A percentile compares a stretch with the other conserved stretches of the same genome.
Conservation (phyloP, 257 asterid genomes). For the Parsonsia alboflavescens region DNA sequence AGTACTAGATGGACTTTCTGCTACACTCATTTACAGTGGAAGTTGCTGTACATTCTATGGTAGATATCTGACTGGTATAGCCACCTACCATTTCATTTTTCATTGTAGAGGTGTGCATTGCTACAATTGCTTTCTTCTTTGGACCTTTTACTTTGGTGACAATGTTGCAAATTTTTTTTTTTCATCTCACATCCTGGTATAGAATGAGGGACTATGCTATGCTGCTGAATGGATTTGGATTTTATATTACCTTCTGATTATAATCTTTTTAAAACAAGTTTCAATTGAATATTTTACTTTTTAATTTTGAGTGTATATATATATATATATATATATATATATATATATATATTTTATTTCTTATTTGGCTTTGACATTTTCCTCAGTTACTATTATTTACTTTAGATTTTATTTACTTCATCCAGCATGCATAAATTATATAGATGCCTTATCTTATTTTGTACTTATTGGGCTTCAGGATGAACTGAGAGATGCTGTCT, state of each 20-base stretch:
- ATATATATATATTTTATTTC: too few relatives aligned
- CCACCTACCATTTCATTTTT: not conserved
- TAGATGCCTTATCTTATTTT: not conserved
- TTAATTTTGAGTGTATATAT: too few relatives aligned
- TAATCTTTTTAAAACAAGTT: too few relatives aligned
- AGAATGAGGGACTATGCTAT: not conserved
- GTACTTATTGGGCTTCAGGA: constrained; percentile 24
- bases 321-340: too few relatives aligned
- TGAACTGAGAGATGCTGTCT: constrained; percentile 39
- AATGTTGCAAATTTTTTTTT: not conserved
- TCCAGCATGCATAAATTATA: not conserved
- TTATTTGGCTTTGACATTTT: not conserved
- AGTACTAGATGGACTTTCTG: not conserved
- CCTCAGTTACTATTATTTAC: not conserved
- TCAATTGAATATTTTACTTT: not conserved
- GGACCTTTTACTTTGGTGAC: not conserved
- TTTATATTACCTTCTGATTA: not conserved
- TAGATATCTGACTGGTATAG: not conserved
- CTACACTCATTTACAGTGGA: not conserved
- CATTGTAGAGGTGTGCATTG: not conserved
- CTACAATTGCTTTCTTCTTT: not conserved
- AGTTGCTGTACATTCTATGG: not conserved
- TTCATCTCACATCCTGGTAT: not conserved
- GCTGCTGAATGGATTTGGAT: not conserved
- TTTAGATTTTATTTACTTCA: not conserved